Percentiles rank a stretch among this genome's conserved stretches.
Evolutionary conservation across 1,139 yeast genomes (phyloP).

Genomic region (Pneumocystis oryctolagi): DNA sequence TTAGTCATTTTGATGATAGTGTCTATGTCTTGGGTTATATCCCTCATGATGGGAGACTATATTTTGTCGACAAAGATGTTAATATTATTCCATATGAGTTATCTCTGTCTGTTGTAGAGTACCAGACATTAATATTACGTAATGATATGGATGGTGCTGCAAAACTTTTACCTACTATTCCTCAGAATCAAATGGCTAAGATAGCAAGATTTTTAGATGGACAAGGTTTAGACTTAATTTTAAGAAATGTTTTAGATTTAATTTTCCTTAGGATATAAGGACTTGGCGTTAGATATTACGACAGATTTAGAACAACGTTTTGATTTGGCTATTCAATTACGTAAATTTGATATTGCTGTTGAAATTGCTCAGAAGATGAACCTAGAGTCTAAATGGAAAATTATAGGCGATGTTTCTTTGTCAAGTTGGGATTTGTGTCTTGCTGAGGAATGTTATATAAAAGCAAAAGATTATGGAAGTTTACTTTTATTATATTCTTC

Average conservation of each 20-base stretch:
- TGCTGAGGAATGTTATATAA: conserved; percentile 67
- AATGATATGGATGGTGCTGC: conserved; percentile 76
- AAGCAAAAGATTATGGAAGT: conserved; percentile 72
- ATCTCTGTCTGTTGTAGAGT: conserved; percentile 74
- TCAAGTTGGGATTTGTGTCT: conserved; percentile 61
- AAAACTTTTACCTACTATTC: conserved; percentile 48
- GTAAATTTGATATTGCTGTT: conserved; percentile 56
- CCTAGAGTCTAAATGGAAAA: conserved; percentile 69
- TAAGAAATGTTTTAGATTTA: not conserved
- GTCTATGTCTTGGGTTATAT: conserved; percentile 79
- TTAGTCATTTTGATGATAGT: conserved; percentile 84
- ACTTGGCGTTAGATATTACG: conserved; percentile 68
- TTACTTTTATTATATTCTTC: conserved; percentile 72
- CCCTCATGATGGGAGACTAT: conserved; percentile 77
- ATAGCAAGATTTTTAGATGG: conserved; percentile 87
- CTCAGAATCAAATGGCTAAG: conserved; percentile 55
- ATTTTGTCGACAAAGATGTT: conserved; percentile 79
- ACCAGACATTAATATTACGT: conserved; percentile 86
- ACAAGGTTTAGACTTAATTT: conserved; percentile 42
- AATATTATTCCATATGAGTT: conserved; percentile 70
- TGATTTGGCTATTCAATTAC: conserved; percentile 59
- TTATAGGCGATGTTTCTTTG: conserved; percentile 77
- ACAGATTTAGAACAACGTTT: conserved; percentile 77
- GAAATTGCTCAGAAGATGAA: conserved; percentile 42
- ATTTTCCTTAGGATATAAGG: conserved; percentile 24